These are phyloP conservation scores for Didymella keratinophila DNA, from an alignment of 2,329 filamentous ascomycete species.

Conservation along the genomic window DNA sequence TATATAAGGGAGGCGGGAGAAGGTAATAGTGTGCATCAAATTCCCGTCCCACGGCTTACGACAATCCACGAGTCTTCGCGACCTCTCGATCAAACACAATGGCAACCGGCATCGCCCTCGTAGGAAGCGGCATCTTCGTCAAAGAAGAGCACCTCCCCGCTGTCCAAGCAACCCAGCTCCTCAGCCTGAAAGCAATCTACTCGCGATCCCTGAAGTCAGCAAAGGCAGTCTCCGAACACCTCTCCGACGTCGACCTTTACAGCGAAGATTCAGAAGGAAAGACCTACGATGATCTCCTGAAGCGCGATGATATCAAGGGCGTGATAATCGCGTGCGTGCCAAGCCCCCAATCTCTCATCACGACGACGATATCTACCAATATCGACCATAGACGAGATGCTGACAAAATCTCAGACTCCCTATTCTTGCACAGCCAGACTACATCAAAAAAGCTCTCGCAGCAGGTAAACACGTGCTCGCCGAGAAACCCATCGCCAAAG, in stretches of 20 bases:
- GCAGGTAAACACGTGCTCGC: constrained; percentile 74
- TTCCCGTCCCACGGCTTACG: background rate
- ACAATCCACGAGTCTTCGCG: no score
- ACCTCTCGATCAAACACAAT: constrained; percentile 10
- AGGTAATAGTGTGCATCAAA: background rate
- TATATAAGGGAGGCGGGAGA: background rate
- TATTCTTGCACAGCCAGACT: constrained; percentile 66
- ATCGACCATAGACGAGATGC: background rate
- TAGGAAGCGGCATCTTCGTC: constrained; percentile 70
- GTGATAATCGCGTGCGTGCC: constrained; percentile 61
- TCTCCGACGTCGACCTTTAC: constrained; percentile 62
- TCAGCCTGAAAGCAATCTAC: constrained; percentile 71
- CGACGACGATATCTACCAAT: no score
- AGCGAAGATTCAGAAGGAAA: constrained; percentile 62
- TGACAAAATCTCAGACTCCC: constrained; percentile 59
- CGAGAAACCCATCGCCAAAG: constrained; percentile 73
- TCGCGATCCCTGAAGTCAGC: constrained; percentile 69
- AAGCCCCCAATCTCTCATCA: no score
- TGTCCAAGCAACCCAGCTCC: constrained; percentile 60
- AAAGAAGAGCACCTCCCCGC: constrained; percentile 69
- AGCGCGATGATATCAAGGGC: constrained; percentile 62
- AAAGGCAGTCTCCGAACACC: constrained; percentile 49
- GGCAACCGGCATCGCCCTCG: constrained; percentile 65
- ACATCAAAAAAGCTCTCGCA: constrained; percentile 65
- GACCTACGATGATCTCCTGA: constrained; percentile 61